Evolutionary conservation across 768 basidiomycete species (phyloP).

Genomic region (Russula earlei): DNA sequence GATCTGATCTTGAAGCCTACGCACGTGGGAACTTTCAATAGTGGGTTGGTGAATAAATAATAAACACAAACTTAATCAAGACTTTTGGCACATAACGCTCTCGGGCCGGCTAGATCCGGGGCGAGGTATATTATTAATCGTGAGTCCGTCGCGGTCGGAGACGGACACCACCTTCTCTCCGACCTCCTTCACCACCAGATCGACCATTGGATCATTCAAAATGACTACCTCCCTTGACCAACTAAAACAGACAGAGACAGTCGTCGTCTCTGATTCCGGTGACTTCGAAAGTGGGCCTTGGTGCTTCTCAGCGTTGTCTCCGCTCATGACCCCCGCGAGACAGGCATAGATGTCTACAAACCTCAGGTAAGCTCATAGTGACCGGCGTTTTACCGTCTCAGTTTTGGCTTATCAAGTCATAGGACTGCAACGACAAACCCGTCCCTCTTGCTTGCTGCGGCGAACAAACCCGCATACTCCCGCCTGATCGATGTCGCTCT

Average conservation of each 20-base stretch:
- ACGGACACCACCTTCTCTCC: not conserved
- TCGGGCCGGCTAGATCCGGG: conserved; percentile 8
- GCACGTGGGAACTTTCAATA: no score
- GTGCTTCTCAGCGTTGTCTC: not conserved
- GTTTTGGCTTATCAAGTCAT: conserved; percentile 9
- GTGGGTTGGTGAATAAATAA: no score
- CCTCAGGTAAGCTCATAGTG: conserved; percentile 51
- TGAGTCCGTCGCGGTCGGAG: not conserved
- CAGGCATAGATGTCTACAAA: conserved; percentile 93
- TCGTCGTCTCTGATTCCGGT: conserved; percentile 95
- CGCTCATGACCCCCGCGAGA: conserved; percentile 11
- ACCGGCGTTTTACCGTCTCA: not conserved
- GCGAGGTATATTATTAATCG: conserved; percentile 4
- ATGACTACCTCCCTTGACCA: conserved; percentile 76
- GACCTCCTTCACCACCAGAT: no score
- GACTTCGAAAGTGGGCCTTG: conserved; percentile 69
- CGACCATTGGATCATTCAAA: conserved; percentile 14
- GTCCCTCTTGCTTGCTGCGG: conserved; percentile 86
- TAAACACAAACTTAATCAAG: no score
- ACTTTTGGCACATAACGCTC: no score
- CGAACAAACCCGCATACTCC: conserved; percentile 81
- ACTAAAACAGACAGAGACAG: conserved; percentile 88
- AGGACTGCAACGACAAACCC: conserved; percentile 99
- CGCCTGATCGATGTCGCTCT: conserved; percentile 72
- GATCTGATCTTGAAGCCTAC: no score